Evolutionary conservation across 345 rosid genomes (phyloP).

Genomic region (Carallia brachiata): DNA sequence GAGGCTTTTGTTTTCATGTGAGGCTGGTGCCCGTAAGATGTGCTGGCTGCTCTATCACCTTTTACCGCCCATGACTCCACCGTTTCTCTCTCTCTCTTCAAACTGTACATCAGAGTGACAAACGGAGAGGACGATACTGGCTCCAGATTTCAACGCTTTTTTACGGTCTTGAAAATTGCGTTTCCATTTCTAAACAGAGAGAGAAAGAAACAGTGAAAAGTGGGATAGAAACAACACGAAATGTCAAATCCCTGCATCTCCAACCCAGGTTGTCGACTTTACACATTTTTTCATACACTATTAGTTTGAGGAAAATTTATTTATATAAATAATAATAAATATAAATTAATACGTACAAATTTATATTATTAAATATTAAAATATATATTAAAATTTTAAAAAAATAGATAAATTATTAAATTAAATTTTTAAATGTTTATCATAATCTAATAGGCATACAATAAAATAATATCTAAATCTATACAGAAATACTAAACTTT

Average conservation of each 20-base stretch:
- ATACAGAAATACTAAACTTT: background rate
- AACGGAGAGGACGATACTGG: conserved; percentile 87
- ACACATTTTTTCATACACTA: background rate
- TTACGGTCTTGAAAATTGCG: conserved; percentile 65
- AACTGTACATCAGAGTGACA: conserved; percentile 72
- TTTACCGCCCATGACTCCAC: background rate
- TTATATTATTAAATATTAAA: too few species aligned
- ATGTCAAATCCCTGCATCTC: conserved; percentile 72
- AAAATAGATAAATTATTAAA: too few species aligned
- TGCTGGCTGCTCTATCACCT: conserved; percentile 34
- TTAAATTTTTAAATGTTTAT: too few species aligned
- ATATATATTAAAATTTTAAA: too few species aligned
- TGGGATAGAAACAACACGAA: conserved; percentile 49
- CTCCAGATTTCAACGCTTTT: conserved; percentile 71
- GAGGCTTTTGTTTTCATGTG: conserved; percentile 16
- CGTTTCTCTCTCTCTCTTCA: background rate
- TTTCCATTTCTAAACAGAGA: conserved; percentile 19
- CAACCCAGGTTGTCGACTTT: conserved; percentile 53
- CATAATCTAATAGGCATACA: background rate
- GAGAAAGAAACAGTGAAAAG: conserved; percentile 21
- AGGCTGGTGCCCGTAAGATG: conserved; percentile 45
- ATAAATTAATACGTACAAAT: too few species aligned
- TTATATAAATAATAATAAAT: too few species aligned
- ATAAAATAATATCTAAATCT: background rate
- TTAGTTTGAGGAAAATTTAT: too few species aligned